Conservation (phyloP, 163 green algal genomes). For the Scenedesmus sp. region DNA sequence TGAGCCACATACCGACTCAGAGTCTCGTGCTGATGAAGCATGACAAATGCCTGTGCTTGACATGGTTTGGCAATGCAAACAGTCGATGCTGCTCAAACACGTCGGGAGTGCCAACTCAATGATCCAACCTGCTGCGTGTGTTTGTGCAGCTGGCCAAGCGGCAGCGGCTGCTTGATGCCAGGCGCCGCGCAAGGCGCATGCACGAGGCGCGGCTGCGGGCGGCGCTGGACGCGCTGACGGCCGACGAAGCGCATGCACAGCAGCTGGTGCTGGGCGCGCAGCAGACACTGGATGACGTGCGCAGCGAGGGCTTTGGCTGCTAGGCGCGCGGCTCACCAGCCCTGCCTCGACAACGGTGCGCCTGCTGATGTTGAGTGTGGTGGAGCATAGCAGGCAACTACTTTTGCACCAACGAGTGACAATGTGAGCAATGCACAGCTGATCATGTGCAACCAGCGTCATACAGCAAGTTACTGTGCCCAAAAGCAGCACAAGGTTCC, state of each 20-base stretch:
- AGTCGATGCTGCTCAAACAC: no score
- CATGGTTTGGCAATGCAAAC: no score
- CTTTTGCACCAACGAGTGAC: not conserved
- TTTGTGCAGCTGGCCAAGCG: constrained; percentile 16
- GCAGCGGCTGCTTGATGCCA: constrained; percentile 35
- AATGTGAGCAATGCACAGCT: no score
- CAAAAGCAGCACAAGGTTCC: no score
- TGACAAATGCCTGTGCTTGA: no score
- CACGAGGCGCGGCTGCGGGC: constrained; percentile 35
- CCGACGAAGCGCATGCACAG: constrained; percentile 33
- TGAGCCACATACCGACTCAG: no score
- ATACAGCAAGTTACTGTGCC: no score
- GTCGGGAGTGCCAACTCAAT: no score
- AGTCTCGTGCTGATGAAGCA: no score
- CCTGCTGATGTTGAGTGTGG: not conserved
- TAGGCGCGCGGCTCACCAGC: not conserved
- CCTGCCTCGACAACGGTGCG: not conserved
- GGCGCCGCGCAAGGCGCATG: not conserved
- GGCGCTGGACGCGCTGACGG: constrained; percentile 28
- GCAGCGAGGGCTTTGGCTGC: not conserved
- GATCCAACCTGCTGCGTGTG: no score
- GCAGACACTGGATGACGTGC: constrained; percentile 37
- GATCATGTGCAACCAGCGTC: no score
- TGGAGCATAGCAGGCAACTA: not conserved
- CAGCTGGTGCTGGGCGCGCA: constrained; percentile 32